Percentiles rank a stretch among this genome's conserved stretches.
phyloP scores from a whole-genome alignment of 2,329 filamentous ascomycete species.

The Claviceps africana region DNA sequence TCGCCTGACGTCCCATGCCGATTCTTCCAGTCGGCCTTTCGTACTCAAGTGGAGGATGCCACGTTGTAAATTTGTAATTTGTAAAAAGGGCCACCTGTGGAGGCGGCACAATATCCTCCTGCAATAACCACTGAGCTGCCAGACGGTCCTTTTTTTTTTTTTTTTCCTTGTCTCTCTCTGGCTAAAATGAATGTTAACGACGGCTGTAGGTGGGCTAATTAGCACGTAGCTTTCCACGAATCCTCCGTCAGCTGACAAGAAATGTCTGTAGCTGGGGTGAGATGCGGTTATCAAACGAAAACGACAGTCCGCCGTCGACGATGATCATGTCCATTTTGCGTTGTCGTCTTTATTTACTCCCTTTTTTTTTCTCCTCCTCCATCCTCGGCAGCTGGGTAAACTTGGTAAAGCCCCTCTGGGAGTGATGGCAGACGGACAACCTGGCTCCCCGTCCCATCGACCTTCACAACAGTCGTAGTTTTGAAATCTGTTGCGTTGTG shows the following conservation, averaged over 20 bases:
- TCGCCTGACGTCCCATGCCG: background rate
- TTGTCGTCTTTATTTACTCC: no score
- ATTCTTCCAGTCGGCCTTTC: background rate
- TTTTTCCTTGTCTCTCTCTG: no score
- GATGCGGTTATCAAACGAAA: background rate
- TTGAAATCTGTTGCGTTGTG: background rate
- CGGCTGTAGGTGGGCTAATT: no score
- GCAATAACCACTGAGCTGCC: no score
- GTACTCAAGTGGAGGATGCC: background rate
- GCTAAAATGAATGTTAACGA: no score
- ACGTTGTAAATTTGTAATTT: background rate
- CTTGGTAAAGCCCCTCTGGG: no score
- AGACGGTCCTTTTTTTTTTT: no score
- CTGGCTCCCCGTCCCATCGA: background rate
- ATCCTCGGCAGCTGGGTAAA: no score
- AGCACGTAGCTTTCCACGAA: no score
- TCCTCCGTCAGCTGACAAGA: background rate
- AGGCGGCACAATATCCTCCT: background rate
- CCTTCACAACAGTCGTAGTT: background rate
- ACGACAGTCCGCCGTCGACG: background rate
- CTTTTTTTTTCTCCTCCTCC: background rate
- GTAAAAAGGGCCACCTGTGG: background rate
- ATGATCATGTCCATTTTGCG: background rate
- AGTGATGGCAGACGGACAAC: background rate
- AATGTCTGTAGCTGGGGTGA: background rate